Evolutionary conservation across 1,284 basidiomycete species (phyloP), one percentile per base, ranked within the genome.

Genomic region (Bondarzewia mesenterica): DNA sequence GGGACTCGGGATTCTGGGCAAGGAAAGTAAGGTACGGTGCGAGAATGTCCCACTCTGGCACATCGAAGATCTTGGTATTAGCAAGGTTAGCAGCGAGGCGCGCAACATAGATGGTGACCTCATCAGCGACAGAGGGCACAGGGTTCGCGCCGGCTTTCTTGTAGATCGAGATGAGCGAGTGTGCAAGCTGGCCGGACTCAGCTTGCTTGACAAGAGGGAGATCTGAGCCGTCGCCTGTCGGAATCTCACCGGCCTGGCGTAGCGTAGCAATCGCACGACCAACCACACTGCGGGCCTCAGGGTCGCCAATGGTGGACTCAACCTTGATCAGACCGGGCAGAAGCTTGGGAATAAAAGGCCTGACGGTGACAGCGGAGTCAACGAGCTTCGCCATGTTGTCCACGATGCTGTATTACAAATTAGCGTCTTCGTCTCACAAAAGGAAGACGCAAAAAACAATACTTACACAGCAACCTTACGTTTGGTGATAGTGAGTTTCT

Each of bases 371-470:
- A 57, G 89, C 80, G 46, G 92, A 95, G 75, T 96, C 93, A 68
- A 97, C 94, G 63, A 97, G 85, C 78, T 96, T 97, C 67, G 93
- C 71, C 93, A 97, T 97, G 84, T 97, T 97, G 78, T 97, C 94
- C 63, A 90, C 79, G 61, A 97, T 96, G 63, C 83, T 86, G 63
- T 44, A 63, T 56, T 55, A 48, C 58, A 32, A 49, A 29, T 57
- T 22, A 39, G 45, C 52, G 10, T 49, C 14, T 10, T 32, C 21
- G 23, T 44, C 12, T 32, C 12, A 32, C n/a, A 10, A 32, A 32
- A 10, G 12, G n/a, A 10, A 32, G 46, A 45, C 53, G 48, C 57
- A 56, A 8, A 35, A n/a, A 36, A 49, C 56, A 53, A 47, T 29
- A 56, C 84, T 60, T 73, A 86, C 84, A 96, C 93, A 62, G 91